phyloP scores from a whole-genome alignment of 768 basidiomycete species.

The Russula brevipes region DNA sequence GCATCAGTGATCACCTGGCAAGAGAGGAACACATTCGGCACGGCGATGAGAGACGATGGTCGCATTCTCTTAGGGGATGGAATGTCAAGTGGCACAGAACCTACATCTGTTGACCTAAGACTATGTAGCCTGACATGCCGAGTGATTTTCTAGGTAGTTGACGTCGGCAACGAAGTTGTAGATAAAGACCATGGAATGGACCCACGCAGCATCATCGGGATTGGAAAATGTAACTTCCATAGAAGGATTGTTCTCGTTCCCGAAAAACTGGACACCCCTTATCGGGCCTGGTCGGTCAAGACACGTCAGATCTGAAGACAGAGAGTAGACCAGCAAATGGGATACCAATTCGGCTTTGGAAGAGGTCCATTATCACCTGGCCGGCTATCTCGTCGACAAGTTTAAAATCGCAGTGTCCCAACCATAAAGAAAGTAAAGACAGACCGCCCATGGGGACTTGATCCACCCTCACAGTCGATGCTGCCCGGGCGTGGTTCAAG shows the following conservation, averaged over 20 bases:
- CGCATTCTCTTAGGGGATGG: not conserved
- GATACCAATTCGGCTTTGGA: slow-evolving; percentile 54
- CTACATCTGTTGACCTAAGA: slow-evolving; percentile 53
- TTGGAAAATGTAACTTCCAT: slow-evolving; percentile 52
- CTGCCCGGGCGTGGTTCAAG: slow-evolving; percentile 19
- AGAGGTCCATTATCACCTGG: slow-evolving; percentile 50
- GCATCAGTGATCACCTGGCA: not conserved
- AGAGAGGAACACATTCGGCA: not conserved
- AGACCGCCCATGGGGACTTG: slow-evolving; percentile 19
- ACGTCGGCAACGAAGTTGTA: slow-evolving; percentile 7
- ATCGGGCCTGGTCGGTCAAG: slow-evolving; percentile 14
- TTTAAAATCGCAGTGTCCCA: not conserved
- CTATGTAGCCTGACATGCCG: slow-evolving; percentile 58
- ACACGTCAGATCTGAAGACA: not conserved
- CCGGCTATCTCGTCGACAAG: slow-evolving; percentile 31
- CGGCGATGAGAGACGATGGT: not conserved
- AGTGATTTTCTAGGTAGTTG: slow-evolving; percentile 51
- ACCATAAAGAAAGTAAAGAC: not conserved
- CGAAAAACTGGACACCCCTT: slow-evolving; percentile 14
- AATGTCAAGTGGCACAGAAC: slow-evolving; percentile 27
- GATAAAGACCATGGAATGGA: slow-evolving; percentile 16
- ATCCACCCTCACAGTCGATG: slow-evolving; percentile 23
- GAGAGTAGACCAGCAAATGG: slow-evolving; percentile 9
- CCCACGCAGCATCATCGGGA: slow-evolving; percentile 51
- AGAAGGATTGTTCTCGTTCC: slow-evolving; percentile 35